Evolutionary conservation across 345 rosid species (phyloP), one percentile per base, ranked within the genome.

Genomic region (Hypericum androsaemum): DNA sequence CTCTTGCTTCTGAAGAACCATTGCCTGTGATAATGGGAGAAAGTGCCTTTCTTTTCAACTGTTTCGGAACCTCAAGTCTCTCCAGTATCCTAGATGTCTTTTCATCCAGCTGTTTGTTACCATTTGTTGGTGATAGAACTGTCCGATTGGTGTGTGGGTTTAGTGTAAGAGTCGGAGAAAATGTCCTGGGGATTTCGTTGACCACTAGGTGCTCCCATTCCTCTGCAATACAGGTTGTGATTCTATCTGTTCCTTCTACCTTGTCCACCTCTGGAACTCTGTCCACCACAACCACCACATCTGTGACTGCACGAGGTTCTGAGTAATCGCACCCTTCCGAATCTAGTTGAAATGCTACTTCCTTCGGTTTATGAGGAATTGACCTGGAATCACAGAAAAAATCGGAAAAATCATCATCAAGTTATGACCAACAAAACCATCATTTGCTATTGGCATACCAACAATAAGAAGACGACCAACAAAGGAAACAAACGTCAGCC

Each of bases 141-240:
- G 51, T 53, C 41, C 56, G 62, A 37, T 67, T 69, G 44, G 52
- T 50, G 54, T 62, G 76, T 39, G 68, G 60, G 59, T 81, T 72
- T 43, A 82, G 57, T 58, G 37, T 39, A 61, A 67, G 66, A 28
- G 74, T 56, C 41, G 86, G 82, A 58, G 81, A 67, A 66, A 63
- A 56, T 64, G 57, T 67, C 47, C 52, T 58, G 32, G 71, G 77
- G 62, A 57, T 58, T 66, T 75, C 95, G 47, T 51, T 73, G 55
- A 80, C 82, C 58, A 83, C 76, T 41, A 89, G 72, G 65, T 74
- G 88, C 64, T 86, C 94, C 97, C 97, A 83, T 76, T 89, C 97
- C 64, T 89, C 84, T 41, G 84, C 62, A 42, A 80, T 77, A 14
- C 71, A 68, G 53, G 70, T 58, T 44, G 66, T 52, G 48, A 64